phyloP scores from a whole-genome alignment of 352 stramenopile species.

The Aphanomyces euteiches region DNA sequence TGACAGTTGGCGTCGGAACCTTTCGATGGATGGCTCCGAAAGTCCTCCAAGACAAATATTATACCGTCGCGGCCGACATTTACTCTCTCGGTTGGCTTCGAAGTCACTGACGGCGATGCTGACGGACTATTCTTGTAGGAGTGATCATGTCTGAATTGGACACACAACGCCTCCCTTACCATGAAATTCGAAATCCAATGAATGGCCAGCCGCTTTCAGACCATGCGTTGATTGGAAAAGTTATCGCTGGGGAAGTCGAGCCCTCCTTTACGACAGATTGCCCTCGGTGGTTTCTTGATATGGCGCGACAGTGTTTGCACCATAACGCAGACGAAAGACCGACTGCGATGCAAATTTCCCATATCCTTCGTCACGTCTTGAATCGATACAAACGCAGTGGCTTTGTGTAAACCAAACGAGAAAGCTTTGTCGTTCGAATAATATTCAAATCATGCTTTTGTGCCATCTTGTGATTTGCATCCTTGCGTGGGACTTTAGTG shows the following conservation, averaged over 20 bases:
- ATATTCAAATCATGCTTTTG: too few species aligned
- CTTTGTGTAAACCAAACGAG: too few species aligned
- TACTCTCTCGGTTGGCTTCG: constrained; percentile 18
- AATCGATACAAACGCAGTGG: too few species aligned
- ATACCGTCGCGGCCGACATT: constrained; percentile 16
- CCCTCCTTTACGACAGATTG: constrained; percentile 16
- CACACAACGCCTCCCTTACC: constrained; percentile 15
- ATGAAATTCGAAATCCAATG: constrained; percentile 12
- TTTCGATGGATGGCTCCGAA: too few species aligned
- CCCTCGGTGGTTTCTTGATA: constrained; percentile 5
- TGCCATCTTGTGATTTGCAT: too few species aligned
- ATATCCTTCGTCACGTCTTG: too few species aligned
- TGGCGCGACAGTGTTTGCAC: background rate
- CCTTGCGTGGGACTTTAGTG: too few species aligned
- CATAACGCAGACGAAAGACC: background rate
- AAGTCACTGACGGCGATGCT: too few species aligned
- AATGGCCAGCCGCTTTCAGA: constrained; percentile 8
- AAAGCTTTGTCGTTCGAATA: too few species aligned
- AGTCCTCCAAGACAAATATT: constrained; percentile 3
- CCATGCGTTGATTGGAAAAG: constrained; percentile 11
- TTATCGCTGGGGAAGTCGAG: constrained; percentile 2
- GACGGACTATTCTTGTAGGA: too few species aligned
- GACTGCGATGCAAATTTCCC: too few species aligned
- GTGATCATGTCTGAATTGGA: constrained; percentile 26
- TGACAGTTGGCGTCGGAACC: too few species aligned